Base-by-base conservation (phyloP, 2,329 filamentous ascomycete genomes). In the Diaporthe longicolla region DNA sequence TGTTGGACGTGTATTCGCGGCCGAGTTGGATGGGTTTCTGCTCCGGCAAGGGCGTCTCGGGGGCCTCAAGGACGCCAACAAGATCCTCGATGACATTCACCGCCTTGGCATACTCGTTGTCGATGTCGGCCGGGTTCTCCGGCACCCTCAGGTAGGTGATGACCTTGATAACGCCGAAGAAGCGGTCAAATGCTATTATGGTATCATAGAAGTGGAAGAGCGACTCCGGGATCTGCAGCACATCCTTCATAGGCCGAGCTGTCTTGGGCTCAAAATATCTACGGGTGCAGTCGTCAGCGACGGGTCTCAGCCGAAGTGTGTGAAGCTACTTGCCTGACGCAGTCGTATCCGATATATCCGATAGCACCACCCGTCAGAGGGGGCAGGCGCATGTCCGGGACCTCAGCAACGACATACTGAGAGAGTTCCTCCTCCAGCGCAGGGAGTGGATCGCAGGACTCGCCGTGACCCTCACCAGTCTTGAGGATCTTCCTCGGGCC, bases 141-240 rank as follows among this genome's bases (percentile, higher is more conserved):
- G 92, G 92, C 24, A 98, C 76, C 35, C 74, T 76, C 75, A 98
- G 87, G 82, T 98, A 98, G 48, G 95, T 98, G 77, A 98, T 94
- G 79, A 98, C 93, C 84, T 97, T 97, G 84, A 97, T 92, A 72
- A 95, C 91, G 80, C 96, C 95, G 83, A 92, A 97, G 85, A 98
- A 98, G 80, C 97, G 93, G 81, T 99, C 97, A 80, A 98, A 95
- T 13, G 95, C 95, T 37, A 99, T 89, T 75, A 98, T 93, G 54
- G 96, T 98, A 82, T 98, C 94, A 83, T 95, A 98, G 19, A 99
- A 89, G 94, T 98, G 98, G 83, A 99, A 98, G 40, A 98, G 87
- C 74, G 94, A 95, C 87, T 99, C 97, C 0, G 97, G 97, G 55
- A 98, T 94, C 75, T 93, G 86, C 29, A 98, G 89, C 40, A 97